phyloP scores from a whole-genome alignment of 2,329 filamentous ascomycete species.

The Alternaria conjuncta region DNA sequence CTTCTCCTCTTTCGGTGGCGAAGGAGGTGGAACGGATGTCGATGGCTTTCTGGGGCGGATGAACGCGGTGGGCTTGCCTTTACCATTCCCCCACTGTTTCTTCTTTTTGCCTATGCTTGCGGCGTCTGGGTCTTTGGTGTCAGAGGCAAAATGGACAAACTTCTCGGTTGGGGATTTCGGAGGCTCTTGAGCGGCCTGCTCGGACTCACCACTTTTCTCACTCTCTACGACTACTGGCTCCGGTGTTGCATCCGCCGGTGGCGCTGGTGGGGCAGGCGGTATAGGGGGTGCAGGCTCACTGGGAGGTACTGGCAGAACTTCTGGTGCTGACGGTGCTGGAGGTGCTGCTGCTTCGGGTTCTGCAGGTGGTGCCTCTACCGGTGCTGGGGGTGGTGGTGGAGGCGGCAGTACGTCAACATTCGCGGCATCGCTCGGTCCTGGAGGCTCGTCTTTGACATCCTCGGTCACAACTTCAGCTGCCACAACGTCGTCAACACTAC shows the following conservation, averaged over 20 bases:
- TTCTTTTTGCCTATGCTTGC: conserved; percentile 35
- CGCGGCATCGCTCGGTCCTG: conserved; percentile 12
- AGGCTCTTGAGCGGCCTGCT: conserved; percentile 43
- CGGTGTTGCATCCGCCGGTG: conserved; percentile 7
- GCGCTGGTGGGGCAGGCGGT: conserved; percentile 19
- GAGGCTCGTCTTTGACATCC: conserved; percentile 36
- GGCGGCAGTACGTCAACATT: conserved; percentile 1
- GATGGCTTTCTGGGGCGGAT: conserved; percentile 40
- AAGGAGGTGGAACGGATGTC: conserved; percentile 19
- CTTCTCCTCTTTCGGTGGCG: conserved; percentile 40
- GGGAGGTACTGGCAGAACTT: conserved; percentile 6
- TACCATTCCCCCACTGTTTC: conserved; percentile 30
- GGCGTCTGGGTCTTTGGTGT: conserved; percentile 47
- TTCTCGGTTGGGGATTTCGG: conserved; percentile 41
- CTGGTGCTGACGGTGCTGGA: conserved; percentile 16
- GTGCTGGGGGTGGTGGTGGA: conserved; percentile 14
- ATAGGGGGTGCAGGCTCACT: conserved; percentile 15
- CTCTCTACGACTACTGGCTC: conserved; percentile 17
- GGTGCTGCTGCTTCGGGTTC: conserved; percentile 9
- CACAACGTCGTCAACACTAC: conserved; percentile 13
- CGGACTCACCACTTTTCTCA: conserved; percentile 48
- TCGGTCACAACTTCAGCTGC: conserved; percentile 21
- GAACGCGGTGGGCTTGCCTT: conserved; percentile 41
- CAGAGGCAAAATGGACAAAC: conserved; percentile 47
- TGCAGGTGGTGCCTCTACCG: neutral